Evolutionary conservation across 202 grass and related monocot species (phyloP), one percentile per base, ranked within the genome.

Genomic region (Zizania palustris): DNA sequence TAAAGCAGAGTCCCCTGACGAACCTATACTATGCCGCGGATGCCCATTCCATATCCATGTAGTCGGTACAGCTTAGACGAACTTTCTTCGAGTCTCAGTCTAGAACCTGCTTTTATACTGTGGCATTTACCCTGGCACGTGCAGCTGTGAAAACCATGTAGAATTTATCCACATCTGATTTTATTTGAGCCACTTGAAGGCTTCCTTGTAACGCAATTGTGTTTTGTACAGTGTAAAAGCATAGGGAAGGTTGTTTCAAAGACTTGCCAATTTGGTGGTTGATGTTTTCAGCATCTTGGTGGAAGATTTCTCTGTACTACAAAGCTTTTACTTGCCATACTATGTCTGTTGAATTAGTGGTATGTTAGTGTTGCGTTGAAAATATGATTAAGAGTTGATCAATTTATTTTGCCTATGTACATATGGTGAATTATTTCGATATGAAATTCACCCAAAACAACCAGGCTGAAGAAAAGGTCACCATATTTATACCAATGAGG

Each of bases 21-120:
- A 99, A 36, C 91, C 89, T 60, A 99, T 99, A 64, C 85, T 99
- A 48, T 98, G 96, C 72, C 87, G 91, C 0, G 96, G 96, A 45
- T 92, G 81, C 19, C 96, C 92, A 9, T 96, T 89, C 75, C 92
- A 96, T 67, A 80, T 99, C 21, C 83, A 69, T 37, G 92, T 99
- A 37, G 76, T 85, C 34, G 92, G 96, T 54, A 91, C 83, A 80
- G 73, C 66, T 43, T 99, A 93, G 80, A 55, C 45, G 60, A 13
- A 43, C 54, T n/a, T 9, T 80, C 43, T 46, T 65, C 57, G 34
- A 21, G 35, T 44, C 78, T 44, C 78, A 82, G 65, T 72, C 62
- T 83, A 85, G 65, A 80, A 37, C 51, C 8, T 55, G 51, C 16
- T 7, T n/a, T n/a, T 55, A n/a, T 55, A 28, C 43, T 38, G 48